Percentiles rank a stretch among this genome's conserved stretches.
phyloP scores from a whole-genome alignment of 257 asterid species.

The Fraxinus excelsior region DNA sequence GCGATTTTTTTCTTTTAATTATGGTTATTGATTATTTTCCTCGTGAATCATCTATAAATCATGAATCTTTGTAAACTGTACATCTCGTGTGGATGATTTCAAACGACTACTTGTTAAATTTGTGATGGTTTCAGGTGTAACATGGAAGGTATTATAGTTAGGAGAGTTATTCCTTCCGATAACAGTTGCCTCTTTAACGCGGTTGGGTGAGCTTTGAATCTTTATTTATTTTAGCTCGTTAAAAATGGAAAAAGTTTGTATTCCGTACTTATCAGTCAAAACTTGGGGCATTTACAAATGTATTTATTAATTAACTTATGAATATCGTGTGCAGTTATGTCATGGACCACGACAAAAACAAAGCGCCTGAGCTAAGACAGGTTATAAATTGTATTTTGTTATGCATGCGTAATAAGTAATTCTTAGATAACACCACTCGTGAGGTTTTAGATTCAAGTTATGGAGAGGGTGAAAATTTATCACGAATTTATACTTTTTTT shows the following conservation, averaged over 20 bases:
- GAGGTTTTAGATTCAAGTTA: conserved; percentile 9
- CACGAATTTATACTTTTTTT: neutral
- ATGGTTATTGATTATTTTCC: neutral
- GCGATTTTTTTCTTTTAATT: no score
- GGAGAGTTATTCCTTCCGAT: conserved; percentile 94
- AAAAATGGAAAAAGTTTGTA: neutral
- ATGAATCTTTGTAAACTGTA: neutral
- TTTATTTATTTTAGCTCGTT: conserved; percentile 5
- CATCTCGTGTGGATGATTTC: neutral
- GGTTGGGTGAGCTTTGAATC: conserved; percentile 68
- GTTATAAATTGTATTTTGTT: conserved; percentile 35
- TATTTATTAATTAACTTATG: conserved; percentile 11
- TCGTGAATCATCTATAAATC: neutral
- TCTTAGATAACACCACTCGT: conserved; percentile 7
- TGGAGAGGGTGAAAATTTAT: neutral
- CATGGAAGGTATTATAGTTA: conserved; percentile 78
- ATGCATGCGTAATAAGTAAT: neutral
- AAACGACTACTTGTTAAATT: conserved; percentile 1
- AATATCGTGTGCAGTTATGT: conserved; percentile 62
- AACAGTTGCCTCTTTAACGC: conserved; percentile 97
- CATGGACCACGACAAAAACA: conserved; percentile 84
- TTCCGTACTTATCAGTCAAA: conserved; percentile 1
- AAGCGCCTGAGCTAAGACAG: conserved; percentile 92
- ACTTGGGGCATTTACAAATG: conserved; percentile 1
- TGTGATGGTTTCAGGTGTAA: conserved; percentile 37